These are phyloP conservation scores for Chenopodium album DNA, from an alignment of 148 eudicot genomes.

Conservation along the genomic window DNA sequence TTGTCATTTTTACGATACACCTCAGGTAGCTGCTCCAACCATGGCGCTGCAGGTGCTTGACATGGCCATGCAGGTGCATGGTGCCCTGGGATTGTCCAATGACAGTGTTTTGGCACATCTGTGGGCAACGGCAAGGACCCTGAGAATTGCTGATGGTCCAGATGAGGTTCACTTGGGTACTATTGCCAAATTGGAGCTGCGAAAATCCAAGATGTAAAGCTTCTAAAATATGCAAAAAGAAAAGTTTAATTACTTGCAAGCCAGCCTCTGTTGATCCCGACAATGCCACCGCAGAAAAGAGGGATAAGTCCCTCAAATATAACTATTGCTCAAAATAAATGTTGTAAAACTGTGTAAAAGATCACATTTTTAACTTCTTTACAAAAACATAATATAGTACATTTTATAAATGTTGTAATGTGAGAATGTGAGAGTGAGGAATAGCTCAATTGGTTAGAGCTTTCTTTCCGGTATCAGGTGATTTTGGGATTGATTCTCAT, in stretches of 20 bases:
- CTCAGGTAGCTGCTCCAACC: slow-evolving; percentile 86
- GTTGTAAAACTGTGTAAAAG: not conserved
- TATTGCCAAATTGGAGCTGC: slow-evolving; percentile 73
- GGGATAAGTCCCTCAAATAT: not conserved
- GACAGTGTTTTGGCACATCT: slow-evolving; percentile 85
- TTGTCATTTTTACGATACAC: not conserved
- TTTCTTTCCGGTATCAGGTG: too few species aligned
- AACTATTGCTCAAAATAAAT: too few species aligned
- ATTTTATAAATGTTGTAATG: too few species aligned
- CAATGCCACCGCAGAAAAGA: not conserved
- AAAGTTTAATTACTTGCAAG: not conserved
- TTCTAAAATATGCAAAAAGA: not conserved
- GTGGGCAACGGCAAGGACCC: slow-evolving; percentile 88
- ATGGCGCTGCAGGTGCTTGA: slow-evolving; percentile 93
- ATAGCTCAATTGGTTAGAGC: too few species aligned
- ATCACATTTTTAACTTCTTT: too few species aligned
- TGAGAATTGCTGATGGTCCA: slow-evolving; percentile 99
- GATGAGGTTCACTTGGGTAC: slow-evolving; percentile 97
- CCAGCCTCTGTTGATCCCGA: not conserved
- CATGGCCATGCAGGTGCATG: slow-evolving; percentile 98
- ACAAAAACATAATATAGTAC: too few species aligned
- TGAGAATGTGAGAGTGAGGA: too few species aligned
- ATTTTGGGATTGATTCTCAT: too few species aligned
- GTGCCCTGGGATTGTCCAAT: slow-evolving; percentile 84
- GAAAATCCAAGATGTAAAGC: slow-evolving; percentile 62